Evolutionary conservation across 805 yeast species (phyloP), one percentile per base, ranked within the genome.

Genomic region (Candida dendrica): DNA sequence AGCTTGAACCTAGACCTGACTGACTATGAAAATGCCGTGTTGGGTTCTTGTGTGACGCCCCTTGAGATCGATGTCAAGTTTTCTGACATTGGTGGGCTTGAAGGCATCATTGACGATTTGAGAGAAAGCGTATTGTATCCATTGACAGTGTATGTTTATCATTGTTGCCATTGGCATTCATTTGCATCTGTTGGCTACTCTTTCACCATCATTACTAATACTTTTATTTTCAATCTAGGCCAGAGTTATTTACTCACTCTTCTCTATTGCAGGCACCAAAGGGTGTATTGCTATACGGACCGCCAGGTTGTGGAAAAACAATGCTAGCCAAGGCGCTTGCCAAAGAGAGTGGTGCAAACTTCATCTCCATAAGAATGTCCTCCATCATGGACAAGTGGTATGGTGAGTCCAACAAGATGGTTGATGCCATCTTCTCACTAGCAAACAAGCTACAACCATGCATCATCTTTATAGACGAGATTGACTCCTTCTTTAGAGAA

Each of bases 261-360:
- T 79, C 87, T 41, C 69, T 91, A 41, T 67, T 91, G 20, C 87
- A 84, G 55, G 91, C 96, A 1, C 98, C 98, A 2, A 89, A 87
- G 56, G 98, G 98, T 34, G 97, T 91, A 3, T 65, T 91, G 30
- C 71, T 90, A 38, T 81, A 87, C 57, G 98, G 98, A 0, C 97
- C 98, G 3, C 98, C 98, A 0, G 98, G 98, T 0, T 91, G 97
- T 61, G 98, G 98, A 42, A 91, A 91, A 64, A 91, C 98, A 3
- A 87, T 91, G 96, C 69, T 91, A 52, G 98, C 97, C 9, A 91
- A 90, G 62, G 97, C 97, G 0, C 73, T 91, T 32, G 98, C 98
- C 1, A 75, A 79, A 42, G 96, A 90, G 60, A 81, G 95, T 50
- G 88, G 87, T 1, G 98, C 98, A 0, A 88, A 82, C 52, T 91